Percentiles rank a stretch among this genome's conserved stretches.
phyloP scores from a whole-genome alignment of 306 rosid species.

The Cucumis sativus region DNA sequence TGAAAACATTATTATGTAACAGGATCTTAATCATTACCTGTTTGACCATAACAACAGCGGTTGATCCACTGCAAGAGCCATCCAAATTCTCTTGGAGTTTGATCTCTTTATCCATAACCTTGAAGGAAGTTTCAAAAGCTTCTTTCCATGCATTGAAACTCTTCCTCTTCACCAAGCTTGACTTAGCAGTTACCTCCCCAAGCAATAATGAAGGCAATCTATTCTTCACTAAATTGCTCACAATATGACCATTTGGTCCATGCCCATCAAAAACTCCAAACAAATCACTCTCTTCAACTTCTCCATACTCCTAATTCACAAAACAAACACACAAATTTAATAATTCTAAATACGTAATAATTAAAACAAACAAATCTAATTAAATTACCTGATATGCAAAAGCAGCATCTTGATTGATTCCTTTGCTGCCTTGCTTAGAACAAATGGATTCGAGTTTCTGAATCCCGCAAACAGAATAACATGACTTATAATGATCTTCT shows the following conservation, averaged over 20 bases:
- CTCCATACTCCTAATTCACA: slow-evolving; percentile 37
- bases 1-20: no score
- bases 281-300: slow-evolving; percentile 18
- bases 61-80: slow-evolving; percentile 47
- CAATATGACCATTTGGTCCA: slow-evolving; percentile 58
- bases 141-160: slow-evolving; percentile 29
- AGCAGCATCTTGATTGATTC: slow-evolving; percentile 69
- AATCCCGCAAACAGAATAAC: background rate
- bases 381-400: slow-evolving; percentile 36
- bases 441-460: slow-evolving; percentile 25
- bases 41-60: slow-evolving; percentile 51
- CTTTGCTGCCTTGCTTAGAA: slow-evolving; percentile 51
- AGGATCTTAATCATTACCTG: slow-evolving; percentile 22
- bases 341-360: no score
- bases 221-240: slow-evolving; percentile 41
- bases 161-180: slow-evolving; percentile 1
- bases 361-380: no score
- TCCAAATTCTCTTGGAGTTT: slow-evolving; percentile 47
- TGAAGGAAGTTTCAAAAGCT: slow-evolving; percentile 36
- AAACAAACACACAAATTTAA: background rate
- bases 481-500: background rate
- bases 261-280: slow-evolving; percentile 82
- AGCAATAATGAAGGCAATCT: slow-evolving; percentile 32
- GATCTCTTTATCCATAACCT: slow-evolving; percentile 59
- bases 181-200: slow-evolving; percentile 18